A percentile compares a stretch with the other conserved stretches of the same genome.
phyloP scores from a whole-genome alignment of 495 filamentous ascomycete species.

The Aspergillus cristatus region DNA sequence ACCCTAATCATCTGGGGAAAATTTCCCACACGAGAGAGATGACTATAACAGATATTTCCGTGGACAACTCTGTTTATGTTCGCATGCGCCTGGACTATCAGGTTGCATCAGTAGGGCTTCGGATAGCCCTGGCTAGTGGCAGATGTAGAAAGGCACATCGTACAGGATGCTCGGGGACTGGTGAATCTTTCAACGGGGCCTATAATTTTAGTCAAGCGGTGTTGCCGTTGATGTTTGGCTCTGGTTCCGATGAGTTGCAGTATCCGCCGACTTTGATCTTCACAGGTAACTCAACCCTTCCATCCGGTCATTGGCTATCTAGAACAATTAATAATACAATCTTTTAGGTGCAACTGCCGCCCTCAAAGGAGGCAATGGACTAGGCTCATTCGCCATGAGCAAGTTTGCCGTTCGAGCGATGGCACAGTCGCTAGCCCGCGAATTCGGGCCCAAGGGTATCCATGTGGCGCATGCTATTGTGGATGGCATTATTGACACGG shows the following conservation, averaged over 20 bases:
- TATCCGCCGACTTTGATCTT: constrained; percentile 62
- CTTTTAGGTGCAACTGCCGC: constrained; percentile 56
- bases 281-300: constrained; percentile 42
- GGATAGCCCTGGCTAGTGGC: no score
- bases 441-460: constrained; percentile 69
- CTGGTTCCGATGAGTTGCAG: constrained; percentile 24
- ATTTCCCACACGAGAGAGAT: no score
- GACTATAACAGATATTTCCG: no score
- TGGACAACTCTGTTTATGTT: no score
- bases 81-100: no score
- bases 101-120: no score
- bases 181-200: no score
- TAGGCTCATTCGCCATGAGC: constrained; percentile 54
- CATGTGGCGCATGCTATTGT: constrained; percentile 69
- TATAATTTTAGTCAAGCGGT: constrained; percentile 60
- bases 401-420: constrained; percentile 65
- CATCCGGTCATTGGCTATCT: not conserved
- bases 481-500: constrained; percentile 67
- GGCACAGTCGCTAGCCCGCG: constrained; percentile 57
- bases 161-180: no score
- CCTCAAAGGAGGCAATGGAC: constrained; percentile 50
- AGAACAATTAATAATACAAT: not conserved
- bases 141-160: no score
- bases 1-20: no score
- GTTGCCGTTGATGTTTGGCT: constrained; percentile 51